Base-by-base conservation (phyloP, 1,284 basidiomycete species). In the Nidula niveotomentosa region DNA sequence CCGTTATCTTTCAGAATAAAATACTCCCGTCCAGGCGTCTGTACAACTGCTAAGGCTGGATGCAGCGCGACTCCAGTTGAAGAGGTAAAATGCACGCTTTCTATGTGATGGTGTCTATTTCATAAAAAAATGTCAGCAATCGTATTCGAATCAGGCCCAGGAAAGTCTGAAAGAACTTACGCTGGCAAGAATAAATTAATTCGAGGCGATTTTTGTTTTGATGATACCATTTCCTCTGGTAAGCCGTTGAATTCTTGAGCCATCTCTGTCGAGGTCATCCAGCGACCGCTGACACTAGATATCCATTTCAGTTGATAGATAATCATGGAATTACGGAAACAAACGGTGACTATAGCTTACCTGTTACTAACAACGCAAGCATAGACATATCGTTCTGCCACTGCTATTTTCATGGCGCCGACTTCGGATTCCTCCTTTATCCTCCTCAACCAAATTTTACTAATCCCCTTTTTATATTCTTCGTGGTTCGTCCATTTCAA, bases 1-100 rank as follows among this genome's bases (percentile, higher is more conserved):
- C 88, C 89, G 56, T 88, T 91, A 55, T 90, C 86, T 53, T 76
- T 79, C 54, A 91, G 64, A 43, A 90, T 74, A 60, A 76, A 85
- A 62, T 89, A 88, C 64, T 86, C 86, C 55, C 88, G 70, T 37
- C 71, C 73, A 4, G 82, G 81, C 0, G 88, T 91, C 62, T 88
- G 88, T 6, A 90, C 77, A 12, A 80, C 69, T 0, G 88, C 89
- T 5, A 91, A 59, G 0, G 83, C 86, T 6, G 71, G 65, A 60
- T 90, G 88, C n/a, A 91, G 67, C 4, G 69, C 60, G 12, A 62
- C 60, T 3, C 75, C 70, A 13, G 67, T 62, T 0, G 72, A 53
- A 0, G 77, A 71, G 1, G 73, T 74, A 60, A 90, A 84, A 65
- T 90, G 86, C 3, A 89, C 65, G 61, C 87, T 88, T 64, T 91